A percentile compares a stretch with the other conserved stretches of the same genome.
phyloP scores from a whole-genome alignment of 23 red algal genomes.

The Gracilariopsis chorda region DNA sequence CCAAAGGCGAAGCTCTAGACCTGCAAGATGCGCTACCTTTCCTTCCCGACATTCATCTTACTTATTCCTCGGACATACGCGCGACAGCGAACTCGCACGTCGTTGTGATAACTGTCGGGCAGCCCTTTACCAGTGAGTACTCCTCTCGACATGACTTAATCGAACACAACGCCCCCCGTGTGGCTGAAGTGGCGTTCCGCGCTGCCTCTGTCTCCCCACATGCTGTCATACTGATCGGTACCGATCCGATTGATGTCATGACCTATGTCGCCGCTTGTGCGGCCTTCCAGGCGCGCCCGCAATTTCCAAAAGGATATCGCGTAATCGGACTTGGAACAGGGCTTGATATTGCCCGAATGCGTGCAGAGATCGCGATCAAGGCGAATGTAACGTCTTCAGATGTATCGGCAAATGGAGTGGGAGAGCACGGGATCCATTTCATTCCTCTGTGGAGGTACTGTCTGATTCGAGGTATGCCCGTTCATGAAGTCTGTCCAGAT shows the following conservation, averaged over 20 bases:
- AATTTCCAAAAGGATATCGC: background rate
- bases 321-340: conserved; percentile 7
- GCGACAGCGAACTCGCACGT: conserved; percentile 15
- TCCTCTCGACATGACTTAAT: background rate
- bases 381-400: background rate
- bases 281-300: background rate
- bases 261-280: conserved; percentile 27
- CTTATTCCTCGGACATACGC: conserved; percentile 2
- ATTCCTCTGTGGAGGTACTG: conserved; percentile 29
- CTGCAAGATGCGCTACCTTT: conserved; percentile 33
- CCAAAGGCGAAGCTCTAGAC: conserved; percentile 32
- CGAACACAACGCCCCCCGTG: conserved; percentile 12
- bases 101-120: background rate
- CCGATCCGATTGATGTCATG: conserved; percentile 24
- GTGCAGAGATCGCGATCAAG: background rate
- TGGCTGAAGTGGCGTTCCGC: conserved; percentile 2
- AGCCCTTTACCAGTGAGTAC: background rate
- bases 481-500: background rate
- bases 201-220: conserved; percentile 1
- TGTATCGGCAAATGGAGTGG: conserved; percentile 1
- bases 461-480: background rate
- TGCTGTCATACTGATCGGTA: background rate
- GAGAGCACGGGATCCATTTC: conserved; percentile 2
- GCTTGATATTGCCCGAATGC: conserved; percentile 21
- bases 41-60: conserved; percentile 6